A percentile compares a stretch with the other conserved stretches of the same genome.
Conservation (phyloP, 2,329 filamentous ascomycete genomes). For the Talaromyces sp. region DNA sequence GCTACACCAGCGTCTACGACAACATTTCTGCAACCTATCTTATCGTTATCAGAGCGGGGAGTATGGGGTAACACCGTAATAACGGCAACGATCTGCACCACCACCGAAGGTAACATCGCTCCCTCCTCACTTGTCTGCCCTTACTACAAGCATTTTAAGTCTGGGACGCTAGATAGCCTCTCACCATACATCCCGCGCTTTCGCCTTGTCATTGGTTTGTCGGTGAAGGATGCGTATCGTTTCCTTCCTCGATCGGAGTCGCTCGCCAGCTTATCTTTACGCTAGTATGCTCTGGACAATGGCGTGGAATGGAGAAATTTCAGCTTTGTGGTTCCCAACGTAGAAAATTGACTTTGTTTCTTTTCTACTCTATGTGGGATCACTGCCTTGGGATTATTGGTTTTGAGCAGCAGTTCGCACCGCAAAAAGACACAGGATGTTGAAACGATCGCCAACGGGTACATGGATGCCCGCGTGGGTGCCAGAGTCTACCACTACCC, state of each 20-base stretch:
- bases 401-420: not conserved
- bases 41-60: not conserved
- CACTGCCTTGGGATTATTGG: not conserved
- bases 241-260: not conserved
- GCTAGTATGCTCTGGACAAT: conserved; percentile 1
- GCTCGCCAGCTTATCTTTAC: not conserved
- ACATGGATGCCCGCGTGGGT: conserved; percentile 50
- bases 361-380: not conserved
- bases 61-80: not conserved
- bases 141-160: not conserved
- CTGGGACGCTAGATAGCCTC: not conserved
- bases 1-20: not conserved
- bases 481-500: conserved; percentile 32
- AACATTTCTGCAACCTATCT: not conserved
- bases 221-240: not conserved
- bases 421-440: conserved; percentile 26
- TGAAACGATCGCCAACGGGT: conserved; percentile 38
- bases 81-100: not conserved
- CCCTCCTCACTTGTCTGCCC: conserved; percentile 4
- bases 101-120: conserved; percentile 12
- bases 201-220: not conserved
- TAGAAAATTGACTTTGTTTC: not conserved
- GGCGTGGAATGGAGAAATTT: not conserved
- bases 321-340: not conserved
- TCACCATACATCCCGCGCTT: not conserved